Conservation (phyloP, 108 stramenopile genomes). For the Epithemia pelagica region DNA sequence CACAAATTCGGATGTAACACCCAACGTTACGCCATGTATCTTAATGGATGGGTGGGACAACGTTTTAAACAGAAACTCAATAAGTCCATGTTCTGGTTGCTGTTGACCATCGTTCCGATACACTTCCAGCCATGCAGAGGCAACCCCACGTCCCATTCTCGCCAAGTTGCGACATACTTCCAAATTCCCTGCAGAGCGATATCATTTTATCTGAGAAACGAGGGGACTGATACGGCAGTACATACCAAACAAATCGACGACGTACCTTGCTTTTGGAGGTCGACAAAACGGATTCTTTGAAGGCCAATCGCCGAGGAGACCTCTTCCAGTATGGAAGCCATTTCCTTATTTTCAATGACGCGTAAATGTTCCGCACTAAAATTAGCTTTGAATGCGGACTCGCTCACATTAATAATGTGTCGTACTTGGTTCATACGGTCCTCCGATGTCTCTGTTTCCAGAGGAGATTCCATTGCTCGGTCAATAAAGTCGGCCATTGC, state of each 20-base stretch:
- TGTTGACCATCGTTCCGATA: neutral
- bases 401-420: constrained; percentile 41
- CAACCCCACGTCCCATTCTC: constrained; percentile 17
- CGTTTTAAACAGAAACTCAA: constrained; percentile 59
- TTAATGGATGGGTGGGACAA: constrained; percentile 55
- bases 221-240: too few species aligned
- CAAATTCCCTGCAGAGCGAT: constrained; percentile 10
- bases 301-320: constrained; percentile 55
- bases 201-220: neutral
- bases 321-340: constrained; percentile 45
- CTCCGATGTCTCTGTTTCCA: constrained; percentile 19
- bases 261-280: constrained; percentile 43
- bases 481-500: constrained; percentile 70
- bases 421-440: constrained; percentile 36
- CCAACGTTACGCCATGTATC: constrained; percentile 52
- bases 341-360: constrained; percentile 45
- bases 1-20: constrained; percentile 31
- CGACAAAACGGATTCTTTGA: constrained; percentile 65
- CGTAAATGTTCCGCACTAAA: constrained; percentile 30
- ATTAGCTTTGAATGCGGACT: constrained; percentile 26
- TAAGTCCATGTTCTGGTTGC: constrained; percentile 25
- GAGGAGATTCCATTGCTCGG: constrained; percentile 25
- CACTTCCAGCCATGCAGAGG: constrained; percentile 9
- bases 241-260: neutral
- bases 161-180: constrained; percentile 27